Conservation (phyloP, 768 basidiomycete genomes). For the Hemileccinum rubropunctum region DNA sequence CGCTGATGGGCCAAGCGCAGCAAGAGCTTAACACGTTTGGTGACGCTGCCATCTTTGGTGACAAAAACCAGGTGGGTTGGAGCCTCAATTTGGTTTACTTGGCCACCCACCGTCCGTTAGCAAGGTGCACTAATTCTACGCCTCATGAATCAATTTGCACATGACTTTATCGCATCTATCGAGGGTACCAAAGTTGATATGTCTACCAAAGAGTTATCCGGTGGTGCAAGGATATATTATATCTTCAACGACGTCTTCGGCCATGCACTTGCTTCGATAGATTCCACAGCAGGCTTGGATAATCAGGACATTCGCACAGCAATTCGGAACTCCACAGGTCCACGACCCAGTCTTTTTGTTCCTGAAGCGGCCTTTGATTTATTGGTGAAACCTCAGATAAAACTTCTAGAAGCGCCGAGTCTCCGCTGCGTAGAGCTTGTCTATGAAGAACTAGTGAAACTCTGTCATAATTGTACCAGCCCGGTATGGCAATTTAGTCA, state of each 20-base stretch:
- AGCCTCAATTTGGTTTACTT: background rate
- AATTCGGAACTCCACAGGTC: constrained; percentile 97
- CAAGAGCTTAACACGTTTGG: constrained; percentile 98
- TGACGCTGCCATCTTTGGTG: constrained; percentile 87
- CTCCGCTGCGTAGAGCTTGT: constrained; percentile 96
- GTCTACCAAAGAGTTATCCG: constrained; percentile 97
- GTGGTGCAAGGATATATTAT: constrained; percentile 97
- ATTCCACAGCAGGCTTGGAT: constrained; percentile 88
- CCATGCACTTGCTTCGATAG: constrained; percentile 82
- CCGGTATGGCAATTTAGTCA: constrained; percentile 48
- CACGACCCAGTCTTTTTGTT: constrained; percentile 92
- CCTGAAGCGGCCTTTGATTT: constrained; percentile 97
- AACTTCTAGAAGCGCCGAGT: constrained; percentile 91
- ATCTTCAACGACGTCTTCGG: constrained; percentile 99
- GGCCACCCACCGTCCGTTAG: constrained; percentile 33
- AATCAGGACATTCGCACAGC: constrained; percentile 96
- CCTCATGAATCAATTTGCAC: constrained; percentile 97
- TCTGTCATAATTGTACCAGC: constrained; percentile 97
- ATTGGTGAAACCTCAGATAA: constrained; percentile 97
- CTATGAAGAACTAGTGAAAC: constrained; percentile 98
- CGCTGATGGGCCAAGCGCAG: constrained; percentile 97
- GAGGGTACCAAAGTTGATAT: constrained; percentile 96
- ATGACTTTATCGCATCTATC: constrained; percentile 95
- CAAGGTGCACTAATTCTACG: constrained; percentile 89
- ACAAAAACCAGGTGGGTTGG: constrained; percentile 69